Percentiles rank a stretch among this genome's conserved stretches.
phyloP scores from a whole-genome alignment of 1,284 basidiomycete species.

The Austroboletus rostrupii region DNA sequence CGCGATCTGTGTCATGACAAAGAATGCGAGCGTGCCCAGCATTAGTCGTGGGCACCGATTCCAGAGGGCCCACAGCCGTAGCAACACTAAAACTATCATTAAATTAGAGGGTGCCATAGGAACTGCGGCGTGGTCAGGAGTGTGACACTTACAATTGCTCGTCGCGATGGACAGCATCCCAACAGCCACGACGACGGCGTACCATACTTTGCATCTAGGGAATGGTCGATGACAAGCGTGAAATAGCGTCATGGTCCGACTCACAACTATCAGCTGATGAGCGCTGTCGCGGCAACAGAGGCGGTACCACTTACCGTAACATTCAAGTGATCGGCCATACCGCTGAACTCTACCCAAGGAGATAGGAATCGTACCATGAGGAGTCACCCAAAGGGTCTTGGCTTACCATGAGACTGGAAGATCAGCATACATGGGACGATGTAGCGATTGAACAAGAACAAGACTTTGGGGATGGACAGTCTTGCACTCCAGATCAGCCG shows the following conservation, averaged over 20 bases:
- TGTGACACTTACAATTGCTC: slow-evolving; percentile 35
- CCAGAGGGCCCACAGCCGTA: slow-evolving; percentile 44
- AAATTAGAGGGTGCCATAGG: not conserved
- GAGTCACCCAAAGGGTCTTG: not conserved
- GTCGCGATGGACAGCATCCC: slow-evolving; percentile 36
- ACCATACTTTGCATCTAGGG: slow-evolving; percentile 36
- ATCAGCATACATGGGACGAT: slow-evolving; percentile 38
- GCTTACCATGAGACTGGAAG: slow-evolving; percentile 36
- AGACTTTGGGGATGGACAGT: slow-evolving; percentile 37
- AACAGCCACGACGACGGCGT: slow-evolving; percentile 27
- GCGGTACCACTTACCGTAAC: slow-evolving; percentile 11
- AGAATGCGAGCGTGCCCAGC: slow-evolving; percentile 32
- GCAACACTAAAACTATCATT: slow-evolving; percentile 32
- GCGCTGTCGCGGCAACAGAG: not conserved
- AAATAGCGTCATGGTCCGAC: not conserved
- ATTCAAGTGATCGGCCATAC: slow-evolving; percentile 10
- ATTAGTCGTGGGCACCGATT: slow-evolving; percentile 35
- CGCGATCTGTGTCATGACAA: slow-evolving; percentile 29
- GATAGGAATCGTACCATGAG: not conserved
- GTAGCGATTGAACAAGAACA: slow-evolving; percentile 48
- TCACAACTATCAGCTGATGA: slow-evolving; percentile 13
- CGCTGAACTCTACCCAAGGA: slow-evolving; percentile 26
- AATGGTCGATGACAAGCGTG: not conserved
- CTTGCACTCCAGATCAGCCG: slow-evolving; percentile 43
- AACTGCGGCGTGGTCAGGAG: not conserved